phyloP scores from a whole-genome alignment of 2,329 filamentous ascomycete genomes.

The Alternaria viburni region DNA sequence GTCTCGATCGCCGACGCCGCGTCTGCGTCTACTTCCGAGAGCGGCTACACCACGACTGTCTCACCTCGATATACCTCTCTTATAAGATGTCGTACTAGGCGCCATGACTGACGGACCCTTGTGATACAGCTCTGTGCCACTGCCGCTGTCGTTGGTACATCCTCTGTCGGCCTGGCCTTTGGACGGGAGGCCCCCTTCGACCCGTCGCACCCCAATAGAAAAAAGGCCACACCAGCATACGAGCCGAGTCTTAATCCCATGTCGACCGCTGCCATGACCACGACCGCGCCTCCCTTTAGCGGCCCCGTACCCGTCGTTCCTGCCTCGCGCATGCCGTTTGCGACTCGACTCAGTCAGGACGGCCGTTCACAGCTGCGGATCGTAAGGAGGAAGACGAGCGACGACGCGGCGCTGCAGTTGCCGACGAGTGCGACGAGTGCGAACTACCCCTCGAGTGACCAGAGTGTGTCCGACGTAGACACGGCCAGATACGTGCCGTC shows the following conservation, averaged over 20 bases:
- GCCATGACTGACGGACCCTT: slow-evolving; percentile 46
- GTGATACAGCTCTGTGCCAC: slow-evolving; percentile 65
- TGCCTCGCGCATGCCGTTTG: slow-evolving; percentile 34
- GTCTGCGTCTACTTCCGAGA: slow-evolving; percentile 28
- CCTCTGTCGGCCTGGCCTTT: slow-evolving; percentile 64
- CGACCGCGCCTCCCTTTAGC: slow-evolving; percentile 30
- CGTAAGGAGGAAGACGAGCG: slow-evolving; percentile 44
- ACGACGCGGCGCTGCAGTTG: slow-evolving; percentile 28
- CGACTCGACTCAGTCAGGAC: slow-evolving; percentile 38
- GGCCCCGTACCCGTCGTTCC: slow-evolving; percentile 30
- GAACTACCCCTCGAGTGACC: slow-evolving; percentile 28
- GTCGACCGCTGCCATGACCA: slow-evolving; percentile 36
- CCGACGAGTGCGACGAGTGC: slow-evolving; percentile 21
- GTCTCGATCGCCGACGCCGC: slow-evolving; percentile 26
- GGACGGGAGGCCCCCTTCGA: slow-evolving; percentile 57
- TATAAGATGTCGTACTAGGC: slow-evolving; percentile 29
- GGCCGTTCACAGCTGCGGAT: slow-evolving; percentile 37
- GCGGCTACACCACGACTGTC: slow-evolving; percentile 34
- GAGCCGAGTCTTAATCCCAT: slow-evolving; percentile 35
- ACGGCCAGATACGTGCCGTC: slow-evolving; percentile 35
- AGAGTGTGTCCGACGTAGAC: slow-evolving; percentile 36
- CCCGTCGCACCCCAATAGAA: slow-evolving; percentile 43
- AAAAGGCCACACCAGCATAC: slow-evolving; percentile 47
- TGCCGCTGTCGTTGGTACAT: slow-evolving; percentile 65
- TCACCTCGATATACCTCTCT: slow-evolving; percentile 28